These are phyloP conservation scores for Phoenix dactylifera DNA, from an alignment of 176 grass and related monocot genomes.

Conservation along the genomic window DNA sequence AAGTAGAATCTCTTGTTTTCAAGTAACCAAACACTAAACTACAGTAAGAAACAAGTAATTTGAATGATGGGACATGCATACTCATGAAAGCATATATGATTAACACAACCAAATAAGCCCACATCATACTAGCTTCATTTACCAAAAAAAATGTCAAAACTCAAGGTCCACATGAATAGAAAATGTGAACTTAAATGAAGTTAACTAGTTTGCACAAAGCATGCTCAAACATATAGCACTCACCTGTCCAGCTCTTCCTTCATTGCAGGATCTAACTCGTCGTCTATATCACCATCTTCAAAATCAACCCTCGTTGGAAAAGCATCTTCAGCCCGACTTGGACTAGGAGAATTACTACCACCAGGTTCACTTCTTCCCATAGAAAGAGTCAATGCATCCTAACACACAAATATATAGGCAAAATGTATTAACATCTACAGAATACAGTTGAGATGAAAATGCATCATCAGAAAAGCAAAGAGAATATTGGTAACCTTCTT, in stretches of 20 bases:
- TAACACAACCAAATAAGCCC: no score
- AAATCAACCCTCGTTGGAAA: slow-evolving; percentile 39
- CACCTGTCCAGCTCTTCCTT: slow-evolving; percentile 99
- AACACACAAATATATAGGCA: slow-evolving; percentile 22
- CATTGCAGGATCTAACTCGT: slow-evolving; percentile 96
- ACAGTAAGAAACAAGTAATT: no score
- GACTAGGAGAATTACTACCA: slow-evolving; percentile 49
- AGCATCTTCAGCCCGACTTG: slow-evolving; percentile 51
- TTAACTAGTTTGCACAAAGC: no score
- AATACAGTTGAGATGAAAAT: slow-evolving; percentile 3
- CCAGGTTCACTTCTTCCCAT: slow-evolving; percentile 26
- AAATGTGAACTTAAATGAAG: no score
- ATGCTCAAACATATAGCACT: background rate
- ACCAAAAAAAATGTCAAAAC: no score
- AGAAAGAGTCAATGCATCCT: slow-evolving; percentile 34
- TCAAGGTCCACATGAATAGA: no score
- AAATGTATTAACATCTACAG: slow-evolving; percentile 12
- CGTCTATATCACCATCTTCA: slow-evolving; percentile 82
- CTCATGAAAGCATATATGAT: no score
- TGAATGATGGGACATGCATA: no score
- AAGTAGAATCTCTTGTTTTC: no score
- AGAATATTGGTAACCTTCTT: slow-evolving; percentile 40
- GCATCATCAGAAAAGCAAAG: slow-evolving; percentile 1
- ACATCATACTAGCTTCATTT: no score
- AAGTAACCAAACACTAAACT: no score